These are phyloP conservation scores for Erucastrum elatum DNA, from an alignment of 345 rosid species.

Conservation along the genomic window DNA sequence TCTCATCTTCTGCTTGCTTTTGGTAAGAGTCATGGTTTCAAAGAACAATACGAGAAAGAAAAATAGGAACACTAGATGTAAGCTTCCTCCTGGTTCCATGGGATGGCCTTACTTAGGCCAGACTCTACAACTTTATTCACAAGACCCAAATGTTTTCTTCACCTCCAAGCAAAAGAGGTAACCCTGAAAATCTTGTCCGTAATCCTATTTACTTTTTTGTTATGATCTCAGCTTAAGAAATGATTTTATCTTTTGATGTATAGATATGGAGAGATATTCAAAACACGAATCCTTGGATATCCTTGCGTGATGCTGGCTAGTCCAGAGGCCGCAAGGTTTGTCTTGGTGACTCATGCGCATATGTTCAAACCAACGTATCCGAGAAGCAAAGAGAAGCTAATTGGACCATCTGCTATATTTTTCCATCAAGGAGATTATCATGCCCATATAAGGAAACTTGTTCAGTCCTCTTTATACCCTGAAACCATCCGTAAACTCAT, in stretches of 20 bases:
- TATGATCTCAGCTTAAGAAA: neutral
- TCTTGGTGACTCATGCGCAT: constrained; percentile 69
- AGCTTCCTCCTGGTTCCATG: constrained; percentile 89
- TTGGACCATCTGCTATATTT: constrained; percentile 78
- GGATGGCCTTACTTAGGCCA: constrained; percentile 88
- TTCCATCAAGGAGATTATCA: constrained; percentile 86
- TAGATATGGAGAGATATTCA: constrained; percentile 87
- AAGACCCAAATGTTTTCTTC: constrained; percentile 75
- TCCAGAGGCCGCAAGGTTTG: constrained; percentile 78
- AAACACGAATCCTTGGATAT: constrained; percentile 71
- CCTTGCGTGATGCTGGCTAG: constrained; percentile 87
- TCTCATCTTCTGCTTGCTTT: constrained; percentile 28
- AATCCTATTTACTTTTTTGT: constrained; percentile 9
- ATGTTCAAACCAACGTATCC: constrained; percentile 94
- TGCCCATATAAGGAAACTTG: constrained; percentile 62
- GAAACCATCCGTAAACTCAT: constrained; percentile 56
- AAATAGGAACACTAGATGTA: constrained; percentile 27
- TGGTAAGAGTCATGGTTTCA: constrained; percentile 25
- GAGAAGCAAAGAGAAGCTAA: constrained; percentile 73
- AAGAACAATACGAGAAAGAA: constrained; percentile 34
- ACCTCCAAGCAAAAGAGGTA: constrained; percentile 62
- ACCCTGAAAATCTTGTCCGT: constrained; percentile 3
- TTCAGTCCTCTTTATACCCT: constrained; percentile 59
- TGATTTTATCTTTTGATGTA: constrained; percentile 14
- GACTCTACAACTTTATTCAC: constrained; percentile 78